These are phyloP conservation scores for Papiliotrema laurentii DNA, from an alignment of 1,284 basidiomycete genomes.

Conservation along the genomic window DNA sequence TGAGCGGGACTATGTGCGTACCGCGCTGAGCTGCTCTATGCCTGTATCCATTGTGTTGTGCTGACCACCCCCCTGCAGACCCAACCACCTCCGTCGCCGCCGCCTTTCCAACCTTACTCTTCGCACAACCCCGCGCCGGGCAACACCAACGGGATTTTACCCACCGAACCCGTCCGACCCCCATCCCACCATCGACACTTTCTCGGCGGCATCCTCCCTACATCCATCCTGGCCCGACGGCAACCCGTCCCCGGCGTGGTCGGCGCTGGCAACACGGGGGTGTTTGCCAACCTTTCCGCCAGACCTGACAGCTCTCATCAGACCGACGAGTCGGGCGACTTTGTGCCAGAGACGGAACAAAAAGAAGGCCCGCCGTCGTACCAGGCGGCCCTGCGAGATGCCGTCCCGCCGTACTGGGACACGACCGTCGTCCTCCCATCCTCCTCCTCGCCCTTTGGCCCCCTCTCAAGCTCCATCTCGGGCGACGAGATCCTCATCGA, in stretches of 20 bases:
- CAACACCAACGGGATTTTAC: slow-evolving; percentile 73
- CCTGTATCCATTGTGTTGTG: slow-evolving; percentile 3
- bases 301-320: slow-evolving; percentile 67
- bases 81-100: slow-evolving; percentile 70
- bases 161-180: slow-evolving; percentile 52
- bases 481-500: slow-evolving; percentile 56
- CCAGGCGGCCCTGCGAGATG: slow-evolving; percentile 78
- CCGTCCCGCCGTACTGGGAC: slow-evolving; percentile 95
- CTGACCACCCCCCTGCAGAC: too few species aligned
- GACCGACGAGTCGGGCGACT: slow-evolving; percentile 60
- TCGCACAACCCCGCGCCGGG: slow-evolving; percentile 62
- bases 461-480: slow-evolving; percentile 46
- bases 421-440: slow-evolving; percentile 76
- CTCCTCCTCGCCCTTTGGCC: slow-evolving; percentile 48
- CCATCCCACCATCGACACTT: slow-evolving; percentile 58
- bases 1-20: slow-evolving; percentile 65
- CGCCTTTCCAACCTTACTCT: slow-evolving; percentile 59
- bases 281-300: slow-evolving; percentile 91
- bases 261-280: slow-evolving; percentile 82
- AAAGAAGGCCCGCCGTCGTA: slow-evolving; percentile 87
- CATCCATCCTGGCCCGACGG: slow-evolving; percentile 59
- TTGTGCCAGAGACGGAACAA: slow-evolving; percentile 71
- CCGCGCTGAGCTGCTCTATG: background rate
- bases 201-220: slow-evolving; percentile 67
- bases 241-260: slow-evolving; percentile 25